Conservation (phyloP, 768 basidiomycete genomes). For the Kwoniella heveanensis region DNA sequence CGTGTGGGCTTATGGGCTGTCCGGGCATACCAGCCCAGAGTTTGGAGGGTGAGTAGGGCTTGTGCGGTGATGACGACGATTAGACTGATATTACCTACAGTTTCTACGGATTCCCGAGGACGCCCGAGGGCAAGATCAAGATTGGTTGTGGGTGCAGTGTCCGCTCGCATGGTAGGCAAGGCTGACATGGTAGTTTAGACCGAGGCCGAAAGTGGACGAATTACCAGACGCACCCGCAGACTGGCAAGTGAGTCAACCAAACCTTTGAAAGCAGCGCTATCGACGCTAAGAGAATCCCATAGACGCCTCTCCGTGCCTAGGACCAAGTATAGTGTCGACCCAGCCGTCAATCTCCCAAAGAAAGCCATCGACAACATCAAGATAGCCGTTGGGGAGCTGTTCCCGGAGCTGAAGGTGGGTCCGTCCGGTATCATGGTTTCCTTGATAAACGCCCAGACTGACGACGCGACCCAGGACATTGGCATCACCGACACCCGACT, state of each 20-base stretch:
- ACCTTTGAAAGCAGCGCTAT: no score
- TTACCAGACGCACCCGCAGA: conserved; percentile 30
- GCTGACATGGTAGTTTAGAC: conserved; percentile 4
- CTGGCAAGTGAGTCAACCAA: conserved; percentile 27
- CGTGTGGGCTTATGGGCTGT: conserved; percentile 38
- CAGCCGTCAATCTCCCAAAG: conserved; percentile 29
- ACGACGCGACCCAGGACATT: no score
- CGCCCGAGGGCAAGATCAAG: conserved; percentile 31
- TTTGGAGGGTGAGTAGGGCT: conserved; percentile 23
- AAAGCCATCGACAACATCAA: conserved; percentile 34
- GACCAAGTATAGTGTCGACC: conserved; percentile 29
- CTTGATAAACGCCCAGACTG: neutral
- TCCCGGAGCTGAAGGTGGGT: conserved; percentile 31
- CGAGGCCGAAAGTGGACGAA: conserved; percentile 41
- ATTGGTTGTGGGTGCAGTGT: conserved; percentile 25
- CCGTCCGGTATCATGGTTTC: neutral
- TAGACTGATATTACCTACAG: conserved; percentile 13
- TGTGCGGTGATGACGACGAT: neutral
- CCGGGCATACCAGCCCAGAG: conserved; percentile 31
- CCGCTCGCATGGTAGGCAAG: neutral
- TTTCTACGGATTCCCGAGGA: conserved; percentile 30
- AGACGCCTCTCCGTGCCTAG: conserved; percentile 31
- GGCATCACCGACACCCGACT: conserved; percentile 36
- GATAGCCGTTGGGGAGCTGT: conserved; percentile 20
- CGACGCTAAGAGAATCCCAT: neutral